A percentile compares a stretch with the other conserved stretches of the same genome.
Evolutionary conservation across 2,329 filamentous ascomycete species (phyloP).

Genomic region (Aspergillus felis): DNA sequence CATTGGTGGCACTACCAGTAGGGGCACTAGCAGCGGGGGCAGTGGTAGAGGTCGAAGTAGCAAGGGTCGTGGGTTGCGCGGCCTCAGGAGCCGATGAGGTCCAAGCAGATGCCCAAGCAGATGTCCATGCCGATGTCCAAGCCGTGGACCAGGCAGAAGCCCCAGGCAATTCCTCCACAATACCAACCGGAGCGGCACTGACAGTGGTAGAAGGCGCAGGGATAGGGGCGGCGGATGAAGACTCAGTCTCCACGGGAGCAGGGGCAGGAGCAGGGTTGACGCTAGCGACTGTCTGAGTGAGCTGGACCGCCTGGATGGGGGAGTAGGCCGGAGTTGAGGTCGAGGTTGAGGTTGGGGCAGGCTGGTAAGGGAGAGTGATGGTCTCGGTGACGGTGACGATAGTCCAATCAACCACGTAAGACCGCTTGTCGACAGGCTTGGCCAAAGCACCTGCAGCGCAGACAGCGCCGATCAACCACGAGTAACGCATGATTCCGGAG

Average conservation of each 20-base stretch:
- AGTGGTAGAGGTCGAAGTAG: slow-evolving; percentile 15
- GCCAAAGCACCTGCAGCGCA: slow-evolving; percentile 33
- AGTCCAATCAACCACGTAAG: slow-evolving; percentile 35
- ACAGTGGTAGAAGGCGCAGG: background rate
- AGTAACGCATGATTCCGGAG: slow-evolving; percentile 28
- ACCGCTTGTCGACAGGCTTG: slow-evolving; percentile 32
- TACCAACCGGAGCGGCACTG: background rate
- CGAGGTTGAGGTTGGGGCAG: slow-evolving; percentile 11
- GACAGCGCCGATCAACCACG: slow-evolving; percentile 33
- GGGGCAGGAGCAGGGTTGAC: background rate
- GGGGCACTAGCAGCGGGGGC: slow-evolving; percentile 10
- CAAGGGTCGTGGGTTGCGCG: slow-evolving; percentile 7
- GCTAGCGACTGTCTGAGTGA: slow-evolving; percentile 1
- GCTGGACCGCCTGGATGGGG: slow-evolving; percentile 4
- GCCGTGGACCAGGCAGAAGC: slow-evolving; percentile 1
- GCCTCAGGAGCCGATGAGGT: slow-evolving; percentile 1
- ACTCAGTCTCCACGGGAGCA: background rate
- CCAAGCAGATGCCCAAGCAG: slow-evolving; percentile 7
- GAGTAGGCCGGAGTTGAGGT: slow-evolving; percentile 3
- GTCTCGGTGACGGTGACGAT: slow-evolving; percentile 35
- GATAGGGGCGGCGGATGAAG: background rate
- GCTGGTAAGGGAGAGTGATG: slow-evolving; percentile 21
- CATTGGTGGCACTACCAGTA: slow-evolving; percentile 7
- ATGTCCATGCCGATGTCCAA: slow-evolving; percentile 11
- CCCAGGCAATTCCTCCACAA: background rate